Base-by-base conservation (phyloP, 2,329 filamentous ascomycete species). In the Neopestalotiopsis sp. region DNA sequence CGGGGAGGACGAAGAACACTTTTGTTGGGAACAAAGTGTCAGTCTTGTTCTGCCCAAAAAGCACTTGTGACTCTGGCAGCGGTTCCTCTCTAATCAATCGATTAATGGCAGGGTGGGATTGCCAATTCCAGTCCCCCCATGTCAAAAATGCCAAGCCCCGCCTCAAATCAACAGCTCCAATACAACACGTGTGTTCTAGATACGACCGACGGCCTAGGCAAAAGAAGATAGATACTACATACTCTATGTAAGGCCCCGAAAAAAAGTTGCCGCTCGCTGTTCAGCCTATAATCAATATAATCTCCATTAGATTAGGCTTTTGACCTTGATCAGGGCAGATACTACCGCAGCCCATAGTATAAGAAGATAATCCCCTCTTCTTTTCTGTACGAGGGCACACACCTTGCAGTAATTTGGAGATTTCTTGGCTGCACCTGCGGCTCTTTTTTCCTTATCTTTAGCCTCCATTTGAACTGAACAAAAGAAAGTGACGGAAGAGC, bases 161-260 rank as follows among this genome's bases (percentile, higher is more conserved):
- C 42, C 20, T 64, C 61, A 64, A 64, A 49, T 45, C 61, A 45
- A 45, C n/a, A 62, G n/a, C 59, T 24, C n/a, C n/a, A 14, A 62
- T 62, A 40, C 32, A 17, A 53, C 59, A 62, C 17, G 20, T 30
- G 59, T 40, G 59, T 62, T 40, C 45, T 53, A 53, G 45, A 53
- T 53, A 53, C 45, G 45, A 38, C n/a, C 40, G 34, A 42, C 34
- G 9, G 14, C 32, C 28, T 38, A 38, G 34, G 34, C 34, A 38
- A 38, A 38, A 38, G 34, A 38, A 38, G 24, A 28, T 28, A 56
- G 17, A 14, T 14, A 56, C 49, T 17, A 9, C 6, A 59, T 59
- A 28, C 24, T 28, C 4, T 28, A 59, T 59, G 24, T 38, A 38
- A 10, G 34, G 6, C 6, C 34, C 34, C 34, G 24, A 28, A 28